Conservation (phyloP, 2,329 filamentous ascomycete species). For the Fusarium albosuccineum region DNA sequence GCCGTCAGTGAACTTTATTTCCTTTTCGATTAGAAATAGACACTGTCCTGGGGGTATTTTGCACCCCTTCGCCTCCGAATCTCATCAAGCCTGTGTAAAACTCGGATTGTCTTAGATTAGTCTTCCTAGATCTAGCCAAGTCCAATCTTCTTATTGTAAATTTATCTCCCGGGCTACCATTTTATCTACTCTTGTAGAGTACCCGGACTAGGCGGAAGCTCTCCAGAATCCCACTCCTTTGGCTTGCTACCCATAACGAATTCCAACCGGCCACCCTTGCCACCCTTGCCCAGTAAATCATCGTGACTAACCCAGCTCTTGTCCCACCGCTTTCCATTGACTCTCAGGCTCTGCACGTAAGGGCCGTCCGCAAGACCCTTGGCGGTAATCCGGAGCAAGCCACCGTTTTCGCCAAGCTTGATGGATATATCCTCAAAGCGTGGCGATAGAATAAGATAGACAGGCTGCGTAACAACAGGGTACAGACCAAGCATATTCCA, state of each 20-base stretch:
- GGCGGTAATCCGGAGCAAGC: constrained; percentile 61
- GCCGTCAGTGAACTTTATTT: no score
- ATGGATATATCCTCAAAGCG: constrained; percentile 64
- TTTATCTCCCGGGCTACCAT: no score
- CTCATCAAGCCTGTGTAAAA: no score
- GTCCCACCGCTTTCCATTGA: constrained; percentile 65
- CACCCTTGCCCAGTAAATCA: constrained; percentile 55
- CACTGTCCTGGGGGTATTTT: no score
- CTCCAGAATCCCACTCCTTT: constrained; percentile 57
- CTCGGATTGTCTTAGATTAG: no score
- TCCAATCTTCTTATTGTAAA: no score
- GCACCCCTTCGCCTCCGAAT: no score
- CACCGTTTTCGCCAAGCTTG: constrained; percentile 56
- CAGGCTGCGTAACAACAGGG: constrained; percentile 68
- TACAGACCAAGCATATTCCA: constrained; percentile 67
- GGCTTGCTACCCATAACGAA: constrained; percentile 58
- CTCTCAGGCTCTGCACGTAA: constrained; percentile 65
- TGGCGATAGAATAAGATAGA: constrained; percentile 65
- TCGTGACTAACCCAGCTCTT: constrained; percentile 69
- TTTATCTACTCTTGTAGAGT: not conserved
- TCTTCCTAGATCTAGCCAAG: no score
- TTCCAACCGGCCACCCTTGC: constrained; percentile 58
- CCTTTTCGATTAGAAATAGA: no score
- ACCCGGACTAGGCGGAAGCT: constrained; percentile 64
- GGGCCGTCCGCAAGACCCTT: constrained; percentile 58